Evolutionary conservation across 352 stramenopile species (phyloP), one percentile per base, ranked within the genome.

Genomic region (Phytopythium oedochilum): DNA sequence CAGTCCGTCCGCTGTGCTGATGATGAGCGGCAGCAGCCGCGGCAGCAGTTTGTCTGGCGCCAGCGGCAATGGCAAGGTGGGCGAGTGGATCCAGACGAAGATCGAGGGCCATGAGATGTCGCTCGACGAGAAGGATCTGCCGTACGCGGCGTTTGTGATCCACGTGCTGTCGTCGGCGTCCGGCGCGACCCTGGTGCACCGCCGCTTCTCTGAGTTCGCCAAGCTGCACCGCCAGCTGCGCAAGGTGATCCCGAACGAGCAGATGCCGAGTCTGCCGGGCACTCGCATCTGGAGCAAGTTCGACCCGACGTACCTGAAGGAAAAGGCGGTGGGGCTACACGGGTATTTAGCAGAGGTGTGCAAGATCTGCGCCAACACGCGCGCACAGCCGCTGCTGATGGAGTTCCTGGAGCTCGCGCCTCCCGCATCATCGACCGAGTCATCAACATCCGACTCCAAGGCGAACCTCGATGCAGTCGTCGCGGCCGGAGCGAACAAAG

Each of bases 251-350:
- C 80, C 75, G 28, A 76, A 89, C 51, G 84, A 92, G 45, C 81
- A 94, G 45, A 66, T 94, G 28, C 84, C 84, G 22, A 55, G 61
- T 4, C 63, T 94, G 32, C 85, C 85, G 0, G 59, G 72, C 3
- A 93, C 85, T 17, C 71, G 85, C 35, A 83, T 94, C 64, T 94
- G 82, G 82, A 86, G 81, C 69, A 92, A 92, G 58, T 87, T 93
- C 36, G 85, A 94, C 18, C 76, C 82, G 3, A 72, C 68, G 10
- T 94, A 94, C 58, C 51, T 94, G 31, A 92, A 90, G 55, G 67
- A 90, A 35, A 92, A 92, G 54, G 78, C 78, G 2, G 75, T 90
- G 12, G 72, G 53, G 3, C 69, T 92, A 29, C 80, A 89, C 32
- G 74, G 74, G 6, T 92, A 92, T 63, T 57, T 92, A 12, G 78